Conservation (phyloP, 495 filamentous ascomycete genomes). For the Aspergillus haitiensis region DNA sequence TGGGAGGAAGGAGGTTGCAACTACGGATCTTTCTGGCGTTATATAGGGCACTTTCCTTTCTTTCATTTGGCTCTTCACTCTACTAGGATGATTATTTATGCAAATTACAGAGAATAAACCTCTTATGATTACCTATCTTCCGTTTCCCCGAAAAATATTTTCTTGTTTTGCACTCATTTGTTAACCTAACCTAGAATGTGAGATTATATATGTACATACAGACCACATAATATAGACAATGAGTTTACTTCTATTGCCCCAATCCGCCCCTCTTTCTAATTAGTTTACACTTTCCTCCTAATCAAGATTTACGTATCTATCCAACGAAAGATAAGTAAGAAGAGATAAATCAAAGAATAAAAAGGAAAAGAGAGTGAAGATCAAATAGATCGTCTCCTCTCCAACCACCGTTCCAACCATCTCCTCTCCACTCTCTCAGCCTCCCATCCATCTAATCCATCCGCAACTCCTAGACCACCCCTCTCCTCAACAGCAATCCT, state of each 20-base stretch:
- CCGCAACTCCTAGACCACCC: constrained; percentile 35
- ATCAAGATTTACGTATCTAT: neutral
- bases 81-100: too few relatives aligned
- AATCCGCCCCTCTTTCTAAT: too few relatives aligned
- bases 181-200: too few relatives aligned
- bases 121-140: too few relatives aligned
- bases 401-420: constrained; percentile 45
- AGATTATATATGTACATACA: too few relatives aligned
- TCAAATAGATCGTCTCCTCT: constrained; percentile 9
- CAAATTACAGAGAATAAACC: too few relatives aligned
- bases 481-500: constrained; percentile 55
- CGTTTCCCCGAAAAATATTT: too few relatives aligned
- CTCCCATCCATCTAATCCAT: constrained; percentile 19
- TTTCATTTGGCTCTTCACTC: neutral
- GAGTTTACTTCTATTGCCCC: too few relatives aligned
- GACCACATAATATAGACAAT: too few relatives aligned
- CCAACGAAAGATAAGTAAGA: neutral
- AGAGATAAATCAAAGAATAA: neutral
- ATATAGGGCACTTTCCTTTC: neutral
- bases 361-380: neutral
- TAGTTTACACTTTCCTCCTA: too few relatives aligned
- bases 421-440: constrained; percentile 34
- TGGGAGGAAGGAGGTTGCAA: neutral
- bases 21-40: neutral
- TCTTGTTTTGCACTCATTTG: too few relatives aligned